These are phyloP conservation scores for Didymella exigua DNA, from an alignment of 2,329 filamentous ascomycete species.

Conservation along the genomic window DNA sequence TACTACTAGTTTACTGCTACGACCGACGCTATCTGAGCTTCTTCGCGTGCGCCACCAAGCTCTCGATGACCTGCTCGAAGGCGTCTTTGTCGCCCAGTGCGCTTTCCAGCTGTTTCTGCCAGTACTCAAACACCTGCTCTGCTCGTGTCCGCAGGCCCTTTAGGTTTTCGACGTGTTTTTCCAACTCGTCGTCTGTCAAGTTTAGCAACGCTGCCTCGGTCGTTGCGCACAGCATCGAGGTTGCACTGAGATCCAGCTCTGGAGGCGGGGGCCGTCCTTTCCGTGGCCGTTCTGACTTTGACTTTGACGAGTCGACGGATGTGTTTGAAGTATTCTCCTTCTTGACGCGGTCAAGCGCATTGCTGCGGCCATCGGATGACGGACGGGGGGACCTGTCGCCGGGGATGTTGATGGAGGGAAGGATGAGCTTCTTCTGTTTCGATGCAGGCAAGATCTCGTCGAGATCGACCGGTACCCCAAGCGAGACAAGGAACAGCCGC, in stretches of 20 bases:
- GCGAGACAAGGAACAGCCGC: slow-evolving; percentile 90
- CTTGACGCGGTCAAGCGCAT: slow-evolving; percentile 47
- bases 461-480: slow-evolving; percentile 93
- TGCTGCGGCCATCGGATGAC: slow-evolving; percentile 48
- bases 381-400: slow-evolving; percentile 47
- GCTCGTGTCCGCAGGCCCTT: slow-evolving; percentile 73
- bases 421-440: slow-evolving; percentile 95
- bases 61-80: slow-evolving; percentile 96
- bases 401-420: slow-evolving; percentile 72
- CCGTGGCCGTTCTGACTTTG: slow-evolving; percentile 50
- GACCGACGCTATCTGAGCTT: slow-evolving; percentile 69
- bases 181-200: slow-evolving; percentile 78
- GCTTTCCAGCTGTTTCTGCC: slow-evolving; percentile 83
- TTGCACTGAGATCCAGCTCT: slow-evolving; percentile 77
- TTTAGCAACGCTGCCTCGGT: slow-evolving; percentile 83
- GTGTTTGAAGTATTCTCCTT: slow-evolving; percentile 47
- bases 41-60: slow-evolving; percentile 87
- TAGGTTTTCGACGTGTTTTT: slow-evolving; percentile 71
- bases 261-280: slow-evolving; percentile 71
- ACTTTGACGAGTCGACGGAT: slow-evolving; percentile 46
- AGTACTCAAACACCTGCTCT: slow-evolving; percentile 81
- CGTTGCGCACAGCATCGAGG: slow-evolving; percentile 77
- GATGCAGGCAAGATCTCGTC: slow-evolving; percentile 97
- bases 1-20: slow-evolving; percentile 44
- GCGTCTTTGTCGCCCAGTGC: slow-evolving; percentile 89